phyloP scores from a whole-genome alignment of 148 eudicot genomes.

The Talinum fruticosum region DNA sequence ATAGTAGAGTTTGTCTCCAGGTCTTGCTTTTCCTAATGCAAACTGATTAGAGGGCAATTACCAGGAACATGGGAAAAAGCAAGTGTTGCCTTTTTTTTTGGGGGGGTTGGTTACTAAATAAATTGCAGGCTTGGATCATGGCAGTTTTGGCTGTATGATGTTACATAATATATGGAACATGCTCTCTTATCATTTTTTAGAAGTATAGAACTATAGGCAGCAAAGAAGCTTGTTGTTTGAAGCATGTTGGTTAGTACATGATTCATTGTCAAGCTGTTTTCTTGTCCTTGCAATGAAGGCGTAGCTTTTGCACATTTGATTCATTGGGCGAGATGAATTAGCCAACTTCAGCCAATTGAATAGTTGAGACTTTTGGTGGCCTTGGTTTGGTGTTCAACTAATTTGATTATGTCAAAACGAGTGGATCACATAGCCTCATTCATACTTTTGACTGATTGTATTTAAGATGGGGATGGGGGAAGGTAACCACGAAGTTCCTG shows the following conservation, averaged over 20 bases:
- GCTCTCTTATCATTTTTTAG: neutral
- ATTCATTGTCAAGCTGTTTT: too few relatives aligned
- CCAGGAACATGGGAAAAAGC: too few relatives aligned
- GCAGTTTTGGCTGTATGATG: too few relatives aligned
- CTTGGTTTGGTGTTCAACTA: neutral
- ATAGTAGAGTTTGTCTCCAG: too few relatives aligned
- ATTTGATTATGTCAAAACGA: neutral
- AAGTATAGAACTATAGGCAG: neutral
- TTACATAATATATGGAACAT: too few relatives aligned
- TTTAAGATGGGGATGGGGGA: neutral
- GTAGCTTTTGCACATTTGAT: neutral
- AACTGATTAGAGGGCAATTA: too few relatives aligned
- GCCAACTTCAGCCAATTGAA: neutral
- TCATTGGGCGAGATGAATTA: neutral
- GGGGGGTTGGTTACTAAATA: too few relatives aligned
- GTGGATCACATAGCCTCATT: neutral
- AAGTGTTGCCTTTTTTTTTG: too few relatives aligned
- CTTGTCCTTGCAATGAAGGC: neutral
- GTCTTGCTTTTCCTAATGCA: too few relatives aligned
- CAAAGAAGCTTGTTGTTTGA: neutral
- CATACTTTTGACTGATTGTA: neutral
- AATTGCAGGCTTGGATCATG: too few relatives aligned
- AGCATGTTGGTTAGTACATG: too few relatives aligned
- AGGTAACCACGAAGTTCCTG: neutral
- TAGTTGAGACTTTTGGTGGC: neutral